phyloP scores from a whole-genome alignment of 2,329 filamentous ascomycete genomes.

The Drechmeria coniospora region DNA sequence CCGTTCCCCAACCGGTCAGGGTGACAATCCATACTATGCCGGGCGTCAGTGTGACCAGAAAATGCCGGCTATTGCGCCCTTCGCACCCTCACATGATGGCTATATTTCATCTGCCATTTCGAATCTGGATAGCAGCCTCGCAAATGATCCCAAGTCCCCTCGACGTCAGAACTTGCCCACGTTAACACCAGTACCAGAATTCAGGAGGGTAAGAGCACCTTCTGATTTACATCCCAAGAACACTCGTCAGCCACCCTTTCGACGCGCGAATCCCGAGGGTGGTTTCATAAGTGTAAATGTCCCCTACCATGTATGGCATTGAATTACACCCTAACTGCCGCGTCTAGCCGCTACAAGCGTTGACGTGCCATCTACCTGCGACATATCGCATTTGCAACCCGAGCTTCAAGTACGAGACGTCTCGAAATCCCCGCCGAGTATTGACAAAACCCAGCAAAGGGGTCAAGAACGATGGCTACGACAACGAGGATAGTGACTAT shows the following conservation, averaged over 20 bases:
- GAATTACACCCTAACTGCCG: not conserved
- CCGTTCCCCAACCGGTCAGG: constrained; percentile 64
- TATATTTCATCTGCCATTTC: constrained; percentile 60
- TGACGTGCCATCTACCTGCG: constrained; percentile 82
- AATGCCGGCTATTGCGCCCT: constrained; percentile 58
- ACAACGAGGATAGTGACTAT: constrained; percentile 98
- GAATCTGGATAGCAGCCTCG: constrained; percentile 52
- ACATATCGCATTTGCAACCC: constrained; percentile 98
- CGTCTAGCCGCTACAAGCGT: constrained; percentile 72
- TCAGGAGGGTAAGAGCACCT: constrained; percentile 59
- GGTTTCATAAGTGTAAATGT: constrained; percentile 85
- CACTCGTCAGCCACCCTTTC: constrained; percentile 76
- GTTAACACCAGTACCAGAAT: constrained; percentile 64
- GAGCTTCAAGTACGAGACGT: constrained; percentile 96
- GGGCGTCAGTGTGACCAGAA: constrained; percentile 40
- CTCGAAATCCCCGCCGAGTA: constrained; percentile 85
- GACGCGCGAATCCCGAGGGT: constrained; percentile 88
- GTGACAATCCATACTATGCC: constrained; percentile 42
- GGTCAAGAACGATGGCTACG: constrained; percentile 94
- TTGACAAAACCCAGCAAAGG: constrained; percentile 98
- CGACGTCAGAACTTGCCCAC: constrained; percentile 34
- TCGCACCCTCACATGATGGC: constrained; percentile 50
- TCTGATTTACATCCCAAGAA: constrained; percentile 68
- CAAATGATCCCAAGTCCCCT: constrained; percentile 41
- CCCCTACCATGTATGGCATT: not conserved